Percentiles rank a stretch among this genome's conserved stretches.
phyloP scores from a whole-genome alignment of 2,329 filamentous ascomycete genomes.

The Plenodomus tracheiphilus region DNA sequence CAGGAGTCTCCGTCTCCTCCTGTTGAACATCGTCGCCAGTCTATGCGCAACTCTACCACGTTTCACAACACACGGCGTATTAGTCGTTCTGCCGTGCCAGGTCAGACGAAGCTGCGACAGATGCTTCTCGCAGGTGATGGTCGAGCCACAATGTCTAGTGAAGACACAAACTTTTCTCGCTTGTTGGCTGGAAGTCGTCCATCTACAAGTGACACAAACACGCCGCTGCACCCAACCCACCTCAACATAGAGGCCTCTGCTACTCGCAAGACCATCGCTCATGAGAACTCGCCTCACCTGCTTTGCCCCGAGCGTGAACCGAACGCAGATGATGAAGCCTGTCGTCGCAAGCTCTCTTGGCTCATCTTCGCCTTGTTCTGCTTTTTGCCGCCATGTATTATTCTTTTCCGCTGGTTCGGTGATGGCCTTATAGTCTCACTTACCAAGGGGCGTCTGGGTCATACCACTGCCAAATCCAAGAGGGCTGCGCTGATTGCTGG shows the following conservation, averaged over 20 bases:
- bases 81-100: conserved; percentile 35
- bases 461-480: conserved; percentile 38
- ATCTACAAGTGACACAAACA: conserved; percentile 35
- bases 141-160: conserved; percentile 22
- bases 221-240: conserved; percentile 25
- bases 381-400: conserved; percentile 40
- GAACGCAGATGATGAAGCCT: conserved; percentile 28
- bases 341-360: conserved; percentile 37
- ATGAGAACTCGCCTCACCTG: conserved; percentile 34
- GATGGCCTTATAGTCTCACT: conserved; percentile 36
- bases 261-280: conserved; percentile 13
- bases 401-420: conserved; percentile 41
- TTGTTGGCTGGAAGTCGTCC: conserved; percentile 30
- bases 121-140: conserved; percentile 38
- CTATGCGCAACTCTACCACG: conserved; percentile 19
- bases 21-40: conserved; percentile 10
- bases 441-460: conserved; percentile 35
- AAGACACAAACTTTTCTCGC: conserved; percentile 24
- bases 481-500: conserved; percentile 33
- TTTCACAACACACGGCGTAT: conserved; percentile 20
- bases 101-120: conserved; percentile 39
- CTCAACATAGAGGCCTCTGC: conserved; percentile 18
- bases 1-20: conserved; percentile 14
- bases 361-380: conserved; percentile 38
- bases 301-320: conserved; percentile 31